Evolutionary conservation across 345 rosid species (phyloP).

Genomic region (Ailanthus altissimus): DNA sequence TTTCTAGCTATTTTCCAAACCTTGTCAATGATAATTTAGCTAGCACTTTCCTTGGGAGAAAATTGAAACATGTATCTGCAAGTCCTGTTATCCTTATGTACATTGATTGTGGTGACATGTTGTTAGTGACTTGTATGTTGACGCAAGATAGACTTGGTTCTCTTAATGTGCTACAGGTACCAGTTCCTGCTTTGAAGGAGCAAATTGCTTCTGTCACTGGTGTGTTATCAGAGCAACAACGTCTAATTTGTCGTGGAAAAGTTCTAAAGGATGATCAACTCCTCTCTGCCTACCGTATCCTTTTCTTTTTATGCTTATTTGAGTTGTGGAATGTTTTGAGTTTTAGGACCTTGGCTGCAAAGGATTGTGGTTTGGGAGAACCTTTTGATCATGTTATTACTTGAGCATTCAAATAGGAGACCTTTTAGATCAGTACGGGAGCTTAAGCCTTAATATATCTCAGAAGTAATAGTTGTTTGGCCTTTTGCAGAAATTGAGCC

Average conservation of each 20-base stretch:
- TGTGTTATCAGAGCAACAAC: slow-evolving; percentile 69
- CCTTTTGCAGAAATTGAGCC: background rate
- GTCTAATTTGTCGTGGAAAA: slow-evolving; percentile 81
- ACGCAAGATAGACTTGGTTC: background rate
- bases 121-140: slow-evolving; percentile 5
- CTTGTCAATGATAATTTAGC: background rate
- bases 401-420: background rate
- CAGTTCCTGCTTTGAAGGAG: slow-evolving; percentile 79
- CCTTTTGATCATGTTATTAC: background rate
- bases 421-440: background rate
- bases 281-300: slow-evolving; percentile 90
- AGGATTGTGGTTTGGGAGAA: too few relatives aligned
- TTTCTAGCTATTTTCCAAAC: background rate
- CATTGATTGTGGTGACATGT: background rate
- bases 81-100: background rate
- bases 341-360: slow-evolving; percentile 11
- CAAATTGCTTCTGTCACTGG: slow-evolving; percentile 80
- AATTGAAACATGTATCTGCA: background rate
- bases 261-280: slow-evolving; percentile 78
- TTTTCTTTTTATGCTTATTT: slow-evolving; percentile 15
- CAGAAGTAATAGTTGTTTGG: background rate
- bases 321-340: slow-evolving; percentile 4
- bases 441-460: background rate
- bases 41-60: background rate
- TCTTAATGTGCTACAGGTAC: slow-evolving; percentile 45